Evolutionary conservation across 768 basidiomycete genomes (phyloP), one percentile per base, ranked within the genome.

Genomic region (Calocera viscosa): DNA sequence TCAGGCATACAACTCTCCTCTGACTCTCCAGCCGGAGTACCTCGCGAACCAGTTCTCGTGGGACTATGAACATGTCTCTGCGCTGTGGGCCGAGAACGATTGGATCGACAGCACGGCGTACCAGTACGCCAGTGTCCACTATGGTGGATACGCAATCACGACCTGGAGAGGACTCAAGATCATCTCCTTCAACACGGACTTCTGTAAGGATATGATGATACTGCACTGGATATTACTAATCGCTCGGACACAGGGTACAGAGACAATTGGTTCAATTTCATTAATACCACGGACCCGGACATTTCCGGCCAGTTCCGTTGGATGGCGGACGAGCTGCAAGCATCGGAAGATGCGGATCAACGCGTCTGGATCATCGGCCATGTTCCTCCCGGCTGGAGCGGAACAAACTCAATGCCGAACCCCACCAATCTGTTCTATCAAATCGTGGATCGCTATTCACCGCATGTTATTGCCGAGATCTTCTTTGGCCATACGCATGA

Each of bases 351-450:
- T 68, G 79, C 80, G 0, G 84, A 84, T 0, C 79, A 85, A 70
- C 79, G 83, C n/a, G 85, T 76, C 0, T 86, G 84, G 83, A 82
- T 86, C 70, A 82, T 84, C 17, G 84, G 78, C 0, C 84, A 86
- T 69, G 83, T 85, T 78, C 80, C 83, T 1, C 80, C 80, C 1
- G 82, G 83, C 43, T 47, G 33, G 76, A 79, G 17, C 71, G 69
- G 28, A 83, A 86, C 70, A 74, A 78, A 24, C 71, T 83, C 34
- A 75, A 77, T 66, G 83, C 85, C 72, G 83, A 84, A 67, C 24
- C 69, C 85, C 82, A 85, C 84, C 0, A 83, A 85, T 69, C 85
- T 84, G 72, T 86, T 83, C 63, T 78, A 85, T 71, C 86, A 87
- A 72, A 77, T 86, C 66, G 75, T 86, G 34, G 82, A 84, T 67